phyloP scores from a whole-genome alignment of 108 stramenopile genomes.

The Asterionellopsis glacialis region DNA sequence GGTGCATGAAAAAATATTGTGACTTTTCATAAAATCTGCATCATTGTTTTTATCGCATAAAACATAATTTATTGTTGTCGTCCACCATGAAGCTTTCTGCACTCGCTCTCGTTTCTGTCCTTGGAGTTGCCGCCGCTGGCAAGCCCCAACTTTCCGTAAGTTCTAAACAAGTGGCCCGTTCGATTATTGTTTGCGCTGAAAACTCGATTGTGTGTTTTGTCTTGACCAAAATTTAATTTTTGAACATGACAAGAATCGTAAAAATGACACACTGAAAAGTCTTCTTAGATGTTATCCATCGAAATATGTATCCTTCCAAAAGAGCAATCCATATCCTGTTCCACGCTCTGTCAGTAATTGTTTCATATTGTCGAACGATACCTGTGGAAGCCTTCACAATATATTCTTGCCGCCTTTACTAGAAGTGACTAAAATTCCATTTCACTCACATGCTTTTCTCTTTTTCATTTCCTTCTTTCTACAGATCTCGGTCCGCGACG shows the following conservation, averaged over 20 bases:
- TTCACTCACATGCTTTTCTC: background rate
- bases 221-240: background rate
- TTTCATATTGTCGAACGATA: too few species aligned
- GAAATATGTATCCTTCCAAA: too few species aligned
- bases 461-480: background rate
- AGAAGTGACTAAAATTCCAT: background rate
- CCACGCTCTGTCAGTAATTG: too few species aligned
- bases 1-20: background rate
- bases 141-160: constrained; percentile 33
- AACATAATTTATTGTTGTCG: constrained; percentile 28
- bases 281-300: background rate
- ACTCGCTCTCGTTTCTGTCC: constrained; percentile 17
- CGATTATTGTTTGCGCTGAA: background rate
- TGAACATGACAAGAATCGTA: background rate
- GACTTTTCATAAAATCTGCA: too few species aligned
- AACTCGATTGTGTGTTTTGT: background rate
- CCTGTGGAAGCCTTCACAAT: background rate
- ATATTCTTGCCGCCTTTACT: background rate
- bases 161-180: background rate
- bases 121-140: constrained; percentile 20
- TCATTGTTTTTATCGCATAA: too few species aligned
- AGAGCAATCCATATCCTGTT: too few species aligned
- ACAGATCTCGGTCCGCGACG: constrained; percentile 80
- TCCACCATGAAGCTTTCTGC: constrained; percentile 43
- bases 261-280: background rate